phyloP scores from a whole-genome alignment of 305 asterid genomes.

The Fraxinus albicans region DNA sequence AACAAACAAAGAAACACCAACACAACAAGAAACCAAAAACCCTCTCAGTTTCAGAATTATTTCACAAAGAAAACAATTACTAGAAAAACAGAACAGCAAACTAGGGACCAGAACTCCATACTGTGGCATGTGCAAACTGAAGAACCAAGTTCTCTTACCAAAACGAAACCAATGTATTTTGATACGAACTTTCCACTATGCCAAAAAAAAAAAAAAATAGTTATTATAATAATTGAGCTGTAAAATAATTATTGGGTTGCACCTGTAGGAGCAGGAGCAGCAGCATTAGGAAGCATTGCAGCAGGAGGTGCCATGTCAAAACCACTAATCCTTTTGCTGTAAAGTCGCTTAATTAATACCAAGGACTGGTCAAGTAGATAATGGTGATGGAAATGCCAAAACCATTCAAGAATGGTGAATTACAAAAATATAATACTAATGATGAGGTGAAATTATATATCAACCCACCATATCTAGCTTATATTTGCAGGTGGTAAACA shows the following conservation, averaged over 20 bases:
- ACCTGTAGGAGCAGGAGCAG: slow-evolving; percentile 63
- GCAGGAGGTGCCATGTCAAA: slow-evolving; percentile 99
- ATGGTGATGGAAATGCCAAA: slow-evolving; percentile 5
- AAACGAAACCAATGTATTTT: slow-evolving; percentile 73
- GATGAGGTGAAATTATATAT: background rate
- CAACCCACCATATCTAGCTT: background rate
- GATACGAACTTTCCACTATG: slow-evolving; percentile 79
- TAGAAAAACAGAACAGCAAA: too few species aligned
- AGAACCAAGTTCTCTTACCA: slow-evolving; percentile 84
- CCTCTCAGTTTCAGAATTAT: too few species aligned
- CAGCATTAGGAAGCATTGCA: slow-evolving; percentile 67
- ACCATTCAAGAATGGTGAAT: slow-evolving; percentile 5
- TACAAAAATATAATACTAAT: background rate
- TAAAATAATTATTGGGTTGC: slow-evolving; percentile 32
- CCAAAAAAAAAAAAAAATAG: slow-evolving; percentile 36
- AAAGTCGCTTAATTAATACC: slow-evolving; percentile 31
- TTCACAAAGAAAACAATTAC: too few species aligned
- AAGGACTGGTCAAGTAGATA: slow-evolving; percentile 24
- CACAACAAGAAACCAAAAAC: too few species aligned
- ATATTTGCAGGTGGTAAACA: background rate
- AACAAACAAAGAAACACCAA: too few species aligned
- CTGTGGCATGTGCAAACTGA: slow-evolving; percentile 36
- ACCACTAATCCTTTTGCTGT: slow-evolving; percentile 96
- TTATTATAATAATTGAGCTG: slow-evolving; percentile 36
- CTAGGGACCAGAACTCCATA: too few species aligned